Base-by-base conservation (phyloP, 2,329 filamentous ascomycete species). In the Cercospora sp. region DNA sequence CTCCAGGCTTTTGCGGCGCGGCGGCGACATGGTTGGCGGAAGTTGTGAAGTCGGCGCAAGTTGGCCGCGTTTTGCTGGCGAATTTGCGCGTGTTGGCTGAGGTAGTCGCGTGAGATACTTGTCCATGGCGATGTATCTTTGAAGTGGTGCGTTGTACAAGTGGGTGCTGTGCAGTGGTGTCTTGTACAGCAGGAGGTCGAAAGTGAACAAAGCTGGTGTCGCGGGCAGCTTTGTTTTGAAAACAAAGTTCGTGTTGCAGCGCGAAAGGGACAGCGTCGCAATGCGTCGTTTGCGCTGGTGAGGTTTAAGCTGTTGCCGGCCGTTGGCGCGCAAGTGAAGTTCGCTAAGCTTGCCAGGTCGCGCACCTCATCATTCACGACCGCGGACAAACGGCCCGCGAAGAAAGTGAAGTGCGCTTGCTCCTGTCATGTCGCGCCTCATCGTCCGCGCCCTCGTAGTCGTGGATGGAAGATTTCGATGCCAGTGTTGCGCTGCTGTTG, bases 321-420 rank as follows among this genome's bases (percentile, higher is more conserved):
- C 55, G 55, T 59, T 34, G n/a, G 28, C 18, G 55, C 32, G 30
- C 55, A 59, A 59, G 55, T 59, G 28, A 59, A 59, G 28, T 21
- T 59, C 55, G 55, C 32, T 59, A 37, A 37, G 21, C 55, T 4
- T 30, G 30, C 16, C 9, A 24, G 21, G 28, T 37, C 55, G 3
- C 30, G 55, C 55, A 6, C 55, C 30, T 59, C n/a, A 18, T 10
- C 28, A 59, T 37, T 59, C 28, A 18, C 55, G 24, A 7, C 12
- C 12, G 24, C 24, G 49, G 21, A 28, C 24, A 28, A n/a, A n/a
- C 32, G 30, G 28, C 55, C 37, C 13, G 30, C 16, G 8, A 26
- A 59, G 18, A 12, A 10, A 37, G 16, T 37, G 28, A 21, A 59
- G 8, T 59, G 30, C 28, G 18, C 55, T 59, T 18, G 13, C n/a